Evolutionary conservation across 202 grass and related monocot genomes (phyloP), one percentile per base, ranked within the genome.

Genomic region (Schoenoplectus tabernaemontani): DNA sequence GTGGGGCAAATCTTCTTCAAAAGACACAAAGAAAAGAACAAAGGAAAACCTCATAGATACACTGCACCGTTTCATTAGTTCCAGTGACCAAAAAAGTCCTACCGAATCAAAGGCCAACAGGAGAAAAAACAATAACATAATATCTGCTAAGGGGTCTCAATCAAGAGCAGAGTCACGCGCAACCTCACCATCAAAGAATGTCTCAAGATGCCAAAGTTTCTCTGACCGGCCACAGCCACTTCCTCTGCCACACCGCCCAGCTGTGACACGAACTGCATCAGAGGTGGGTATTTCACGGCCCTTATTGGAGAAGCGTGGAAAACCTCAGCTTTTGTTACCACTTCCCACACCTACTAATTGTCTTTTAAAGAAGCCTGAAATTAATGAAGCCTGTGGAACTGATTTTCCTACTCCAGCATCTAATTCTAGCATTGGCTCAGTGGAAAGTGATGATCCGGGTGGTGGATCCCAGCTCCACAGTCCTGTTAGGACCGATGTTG

Each of bases 201-300:
- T 99, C 65, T 87, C 92, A 78, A 88, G 92, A 20, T 96, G 96
- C 87, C 96, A 99, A 88, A 99, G 92, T 83, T 99, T 99, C 84
- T 90, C 86, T 66, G 91, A 87, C 75, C 90, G 90, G 74, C 84
- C 91, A 51, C 85, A 85, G 70, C 81, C 96, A 16, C 96, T 95
- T 7, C 92, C 96, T 77, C 88, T 99, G 81, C 96, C 96, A 83
- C 89, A 80, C 39, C 56, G 78, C 36, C 59, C 59, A 9, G 78
- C 38, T 65, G 81, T 99, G 54, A 82, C 88, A 4, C 74, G 84
- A 11, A 84, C 81, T 28, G 57, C 82, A 56, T 92, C 96, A 82
- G 91, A 99, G 81, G 78, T 95, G 43, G 88, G 85, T 17, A 68
- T 87, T 54, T 90, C 86, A 42, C 93, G 87, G 60, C 62, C 74